Evolutionary conservation across 2,329 filamentous ascomycete species (phyloP).

Genomic region (Sporothrix brasiliensis): DNA sequence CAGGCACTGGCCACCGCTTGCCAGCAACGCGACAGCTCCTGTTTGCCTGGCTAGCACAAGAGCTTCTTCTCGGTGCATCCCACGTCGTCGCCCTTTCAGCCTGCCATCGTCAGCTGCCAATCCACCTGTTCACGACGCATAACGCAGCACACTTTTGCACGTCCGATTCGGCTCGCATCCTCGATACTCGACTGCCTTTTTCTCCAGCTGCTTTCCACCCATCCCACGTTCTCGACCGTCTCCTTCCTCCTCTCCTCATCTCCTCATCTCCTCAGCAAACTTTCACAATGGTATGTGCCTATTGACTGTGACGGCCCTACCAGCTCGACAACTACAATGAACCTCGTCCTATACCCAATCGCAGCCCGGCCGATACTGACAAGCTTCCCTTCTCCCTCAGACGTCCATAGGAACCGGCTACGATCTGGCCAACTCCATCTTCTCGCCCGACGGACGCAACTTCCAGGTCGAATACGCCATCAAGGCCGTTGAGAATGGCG

Average conservation of each 20-base stretch:
- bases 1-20: slow-evolving; percentile 12
- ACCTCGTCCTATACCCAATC: background rate
- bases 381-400: slow-evolving; percentile 52
- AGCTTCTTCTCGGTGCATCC: slow-evolving; percentile 13
- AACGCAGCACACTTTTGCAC: slow-evolving; percentile 14
- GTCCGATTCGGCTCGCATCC: background rate
- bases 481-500: slow-evolving; percentile 97
- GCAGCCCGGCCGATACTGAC: background rate
- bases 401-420: slow-evolving; percentile 99
- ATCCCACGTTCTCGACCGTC: background rate
- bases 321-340: background rate
- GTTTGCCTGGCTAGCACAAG: slow-evolving; percentile 24
- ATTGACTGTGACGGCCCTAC: background rate
- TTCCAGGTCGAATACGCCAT: slow-evolving; percentile 99
- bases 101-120: slow-evolving; percentile 21
- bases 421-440: slow-evolving; percentile 99
- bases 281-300: slow-evolving; percentile 18
- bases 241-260: background rate
- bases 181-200: background rate
- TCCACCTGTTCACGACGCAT: background rate
- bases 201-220: background rate
- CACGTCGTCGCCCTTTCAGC: slow-evolving; percentile 17
- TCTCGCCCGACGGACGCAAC: slow-evolving; percentile 97
- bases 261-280: background rate
- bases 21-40: slow-evolving; percentile 27